Evolutionary conservation across 106 monocot genomes (phyloP), one percentile per base, ranked within the genome.

Genomic region (Acorus calamus): DNA sequence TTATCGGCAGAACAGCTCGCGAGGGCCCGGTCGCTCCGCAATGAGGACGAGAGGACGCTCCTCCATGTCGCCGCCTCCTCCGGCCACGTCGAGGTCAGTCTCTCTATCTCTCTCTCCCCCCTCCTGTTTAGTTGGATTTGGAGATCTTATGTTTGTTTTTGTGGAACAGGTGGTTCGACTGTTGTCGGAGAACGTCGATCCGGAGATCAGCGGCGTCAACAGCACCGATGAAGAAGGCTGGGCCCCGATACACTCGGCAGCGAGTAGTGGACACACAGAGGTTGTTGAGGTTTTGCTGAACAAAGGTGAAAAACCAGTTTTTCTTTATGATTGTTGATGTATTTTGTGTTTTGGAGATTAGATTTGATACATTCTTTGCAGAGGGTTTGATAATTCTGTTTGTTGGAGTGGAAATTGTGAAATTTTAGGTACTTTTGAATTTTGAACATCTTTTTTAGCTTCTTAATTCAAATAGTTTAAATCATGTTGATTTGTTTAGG

Each of bases 21-120:
- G 11, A 47, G 53, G 13, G 77, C 78, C 7, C 71, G 68, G 3
- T 48, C 76, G 0, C 66, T 91, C 45, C 75, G 76, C 1, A 79
- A 96, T 56, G 96, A 96, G 42, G 96, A 96, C 77, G 85, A 79
- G 53, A 77, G 96, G n/a, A 87, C 90, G 7, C 84, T 96, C 44
- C 91, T 96, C 71, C 96, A 96, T 68, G 91, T 88, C 46, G 90
- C 96, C 60, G 82, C 78, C 69, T 62, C 96, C 50, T 66, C 66
- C 57, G 87, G 84, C 60, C 75, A 66, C 41, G 5, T 69, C 9
- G 75, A 96, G 87, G 96, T 65, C 9, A 61, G 67, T 10, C 8
- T 44, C 46, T 49, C 8, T 44, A 49, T 41, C 14, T 12, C 47
- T 7, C 53, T 12, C 10, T 14, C 8, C 14, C 50, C 11, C 56